phyloP scores from a whole-genome alignment of 257 asterid genomes.

The Fraxinus cuspidata region DNA sequence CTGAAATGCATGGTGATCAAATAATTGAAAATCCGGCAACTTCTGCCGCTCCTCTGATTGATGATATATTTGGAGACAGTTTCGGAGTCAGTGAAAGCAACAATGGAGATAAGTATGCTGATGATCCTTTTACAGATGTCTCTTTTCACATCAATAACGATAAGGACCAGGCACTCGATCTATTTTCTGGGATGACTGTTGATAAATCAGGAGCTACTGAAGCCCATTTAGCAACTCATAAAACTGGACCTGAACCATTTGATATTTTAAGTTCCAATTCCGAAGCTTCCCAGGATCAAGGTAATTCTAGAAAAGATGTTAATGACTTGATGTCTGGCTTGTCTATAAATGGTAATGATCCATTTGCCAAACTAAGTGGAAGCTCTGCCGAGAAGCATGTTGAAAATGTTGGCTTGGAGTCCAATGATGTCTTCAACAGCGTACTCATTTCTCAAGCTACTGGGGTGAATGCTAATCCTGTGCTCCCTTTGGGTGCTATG shows the following conservation, averaged over 20 bases:
- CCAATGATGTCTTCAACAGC: constrained; percentile 47
- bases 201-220: constrained; percentile 46
- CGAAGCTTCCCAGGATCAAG: constrained; percentile 42
- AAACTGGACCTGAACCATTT: constrained; percentile 55
- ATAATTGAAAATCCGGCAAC: constrained; percentile 36
- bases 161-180: constrained; percentile 53
- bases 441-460: constrained; percentile 56
- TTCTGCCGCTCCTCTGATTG: constrained; percentile 59
- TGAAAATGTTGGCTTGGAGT: constrained; percentile 34
- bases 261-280: constrained; percentile 61
- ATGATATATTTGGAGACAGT: constrained; percentile 72
- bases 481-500: constrained; percentile 65
- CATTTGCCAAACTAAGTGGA: constrained; percentile 45
- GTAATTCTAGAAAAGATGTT: constrained; percentile 42
- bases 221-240: constrained; percentile 34
- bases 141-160: constrained; percentile 61
- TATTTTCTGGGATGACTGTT: constrained; percentile 63
- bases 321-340: constrained; percentile 59
- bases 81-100: constrained; percentile 37
- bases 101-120: constrained; percentile 49
- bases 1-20: constrained; percentile 38
- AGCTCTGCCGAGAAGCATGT: constrained; percentile 31
- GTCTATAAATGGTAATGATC: constrained; percentile 53
- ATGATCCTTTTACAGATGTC: constrained; percentile 97
- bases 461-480: constrained; percentile 50